Evolutionary conservation across 2,329 filamentous ascomycete genomes (phyloP).

Genomic region (Colletotrichum noveboracense): DNA sequence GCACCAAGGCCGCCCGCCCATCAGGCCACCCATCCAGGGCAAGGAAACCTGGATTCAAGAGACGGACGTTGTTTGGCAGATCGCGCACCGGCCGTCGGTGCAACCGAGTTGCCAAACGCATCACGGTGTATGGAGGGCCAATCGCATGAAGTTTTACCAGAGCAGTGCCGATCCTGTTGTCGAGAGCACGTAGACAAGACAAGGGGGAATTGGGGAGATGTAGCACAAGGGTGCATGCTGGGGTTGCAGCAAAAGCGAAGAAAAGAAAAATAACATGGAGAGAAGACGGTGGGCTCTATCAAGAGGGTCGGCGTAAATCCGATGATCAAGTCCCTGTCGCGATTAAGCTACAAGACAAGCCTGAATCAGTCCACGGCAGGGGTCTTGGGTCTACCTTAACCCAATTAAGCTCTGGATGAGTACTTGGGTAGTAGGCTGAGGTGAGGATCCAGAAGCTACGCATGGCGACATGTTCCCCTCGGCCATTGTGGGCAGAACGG

Average conservation of each 20-base stretch:
- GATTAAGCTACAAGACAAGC: not conserved
- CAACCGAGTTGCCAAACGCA: not conserved
- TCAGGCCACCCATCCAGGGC: not conserved
- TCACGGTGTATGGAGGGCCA: not conserved
- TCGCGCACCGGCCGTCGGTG: conserved; percentile 2
- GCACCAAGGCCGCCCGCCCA: not conserved
- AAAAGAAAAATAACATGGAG: not conserved
- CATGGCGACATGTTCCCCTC: not conserved
- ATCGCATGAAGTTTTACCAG: not conserved
- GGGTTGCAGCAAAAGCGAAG: not conserved
- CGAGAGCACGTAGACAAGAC: not conserved
- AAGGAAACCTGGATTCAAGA: not conserved
- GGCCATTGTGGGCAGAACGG: not conserved
- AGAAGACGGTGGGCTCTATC: not conserved
- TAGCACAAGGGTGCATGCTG: not conserved
- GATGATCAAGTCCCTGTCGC: not conserved
- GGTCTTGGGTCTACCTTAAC: not conserved
- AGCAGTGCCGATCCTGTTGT: not conserved
- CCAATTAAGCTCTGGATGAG: not conserved
- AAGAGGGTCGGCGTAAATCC: not conserved
- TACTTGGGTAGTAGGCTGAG: too few relatives aligned
- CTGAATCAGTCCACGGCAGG: not conserved
- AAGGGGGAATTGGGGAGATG: not conserved
- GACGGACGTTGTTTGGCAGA: not conserved
- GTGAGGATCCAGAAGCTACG: not conserved